Conservation (phyloP, 2,329 filamentous ascomycete genomes). For the Ophiocordyceps camponoti-leonardi region DNA sequence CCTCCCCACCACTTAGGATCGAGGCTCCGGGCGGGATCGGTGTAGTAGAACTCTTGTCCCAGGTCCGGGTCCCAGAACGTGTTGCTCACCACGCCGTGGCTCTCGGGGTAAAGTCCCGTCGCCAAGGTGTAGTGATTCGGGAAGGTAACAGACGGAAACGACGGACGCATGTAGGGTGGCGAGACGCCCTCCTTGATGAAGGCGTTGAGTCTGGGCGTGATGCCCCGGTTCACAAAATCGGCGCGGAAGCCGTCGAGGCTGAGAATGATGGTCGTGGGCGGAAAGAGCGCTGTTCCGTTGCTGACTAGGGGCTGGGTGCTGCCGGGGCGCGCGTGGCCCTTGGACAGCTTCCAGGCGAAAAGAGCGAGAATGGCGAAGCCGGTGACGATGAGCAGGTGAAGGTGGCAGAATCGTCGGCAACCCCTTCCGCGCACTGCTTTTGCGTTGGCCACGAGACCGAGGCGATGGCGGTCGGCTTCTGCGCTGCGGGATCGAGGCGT, state of each 20-base stretch:
- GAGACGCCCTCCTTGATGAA: conserved; percentile 75
- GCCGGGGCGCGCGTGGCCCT: conserved; percentile 19
- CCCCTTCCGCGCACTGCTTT: conserved; percentile 31
- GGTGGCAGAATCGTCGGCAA: conserved; percentile 36
- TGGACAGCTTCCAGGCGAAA: conserved; percentile 40
- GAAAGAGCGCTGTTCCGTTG: conserved; percentile 83
- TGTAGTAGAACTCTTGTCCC: conserved; percentile 74
- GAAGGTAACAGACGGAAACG: conserved; percentile 92
- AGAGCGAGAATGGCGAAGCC: conserved; percentile 39
- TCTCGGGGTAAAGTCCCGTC: conserved; percentile 82
- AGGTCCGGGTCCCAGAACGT: conserved; percentile 78
- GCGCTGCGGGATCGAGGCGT: conserved; percentile 44
- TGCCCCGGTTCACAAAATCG: conserved; percentile 68
- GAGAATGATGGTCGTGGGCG: conserved; percentile 81
- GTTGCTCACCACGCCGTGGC: conserved; percentile 85
- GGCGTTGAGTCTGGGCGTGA: conserved; percentile 67
- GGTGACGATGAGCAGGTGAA: conserved; percentile 32
- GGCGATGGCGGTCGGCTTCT: conserved; percentile 34
- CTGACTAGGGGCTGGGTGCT: conserved; percentile 24
- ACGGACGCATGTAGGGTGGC: conserved; percentile 81
- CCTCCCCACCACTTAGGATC: conserved; percentile 88
- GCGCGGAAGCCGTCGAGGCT: conserved; percentile 93
- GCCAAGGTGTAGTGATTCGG: conserved; percentile 91
- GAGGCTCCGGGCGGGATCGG: conserved; percentile 56
- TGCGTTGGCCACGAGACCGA: conserved; percentile 29